Base-by-base conservation (phyloP, 2,329 filamentous ascomycete species). In the Curvularia hawaiiensis region DNA sequence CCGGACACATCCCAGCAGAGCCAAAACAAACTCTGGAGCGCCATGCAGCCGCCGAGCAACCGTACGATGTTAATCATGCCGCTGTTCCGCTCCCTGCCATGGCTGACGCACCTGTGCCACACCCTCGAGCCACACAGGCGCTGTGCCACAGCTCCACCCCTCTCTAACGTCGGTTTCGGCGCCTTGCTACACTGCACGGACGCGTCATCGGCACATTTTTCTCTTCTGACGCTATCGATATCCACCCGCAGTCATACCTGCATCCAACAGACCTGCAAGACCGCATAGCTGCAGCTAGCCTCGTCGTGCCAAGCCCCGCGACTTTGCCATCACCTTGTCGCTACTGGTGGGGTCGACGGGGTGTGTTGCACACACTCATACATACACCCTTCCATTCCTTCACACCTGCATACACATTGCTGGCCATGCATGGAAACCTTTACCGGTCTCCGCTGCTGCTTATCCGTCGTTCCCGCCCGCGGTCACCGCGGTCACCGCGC, bases 81-180 rank as follows among this genome's bases (percentile, higher is more conserved):
- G 31, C 48, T 30, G 20, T 12, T 18, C 35, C 38, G 35, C 24
- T 24, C 16, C 22, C 44, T 14, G 30, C 30, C 8, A 31, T 18
- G 16, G 11, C 16, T 40, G 44, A 35, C 41, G 48, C 45, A 47
- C 38, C 26, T 35, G 33, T 56, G 48, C 53, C 53, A 56, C 48
- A 45, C 24, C 22, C 38, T 31, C 33, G 48, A 45, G 48, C 48
- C 53, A 52, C 47, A 50, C 28, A 31, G 31, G 38, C 24, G 43
- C 45, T 47, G 45, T 47, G 45, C 45, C 45, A 47, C 45, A 35
- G 12, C 30, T 47, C 18, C 18, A 20, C 45, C 30, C 30, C 40
- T 24, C 22, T 43, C 20, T 18, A 38, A 43, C 20, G 20, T n/a
- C 7, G 26, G 28, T 46, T 46, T 46, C 44, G 44, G 28, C 28